Evolutionary conservation across 257 asterid genomes (phyloP).

Genomic region (Scutellaria minor): DNA sequence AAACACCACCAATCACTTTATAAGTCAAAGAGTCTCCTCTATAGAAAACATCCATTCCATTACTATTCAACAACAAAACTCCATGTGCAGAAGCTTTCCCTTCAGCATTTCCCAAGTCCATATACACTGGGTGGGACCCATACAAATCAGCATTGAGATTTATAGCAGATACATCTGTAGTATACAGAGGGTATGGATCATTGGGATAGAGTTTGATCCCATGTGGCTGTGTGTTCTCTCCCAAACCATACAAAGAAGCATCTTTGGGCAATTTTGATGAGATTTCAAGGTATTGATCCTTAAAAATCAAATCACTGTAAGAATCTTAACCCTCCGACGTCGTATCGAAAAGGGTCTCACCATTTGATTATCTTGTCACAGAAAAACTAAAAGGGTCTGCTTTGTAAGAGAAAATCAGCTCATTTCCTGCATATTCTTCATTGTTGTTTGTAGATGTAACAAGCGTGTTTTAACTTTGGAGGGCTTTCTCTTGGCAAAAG

Average conservation of each 20-base stretch:
- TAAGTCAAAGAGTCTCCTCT: slow-evolving; percentile 72
- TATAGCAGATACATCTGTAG: slow-evolving; percentile 72
- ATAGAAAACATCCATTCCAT: slow-evolving; percentile 87
- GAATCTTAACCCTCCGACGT: slow-evolving; percentile 56
- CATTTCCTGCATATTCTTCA: slow-evolving; percentile 48
- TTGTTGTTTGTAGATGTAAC: neutral
- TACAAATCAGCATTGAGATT: slow-evolving; percentile 73
- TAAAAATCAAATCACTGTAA: slow-evolving; percentile 57
- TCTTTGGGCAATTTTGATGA: slow-evolving; percentile 70
- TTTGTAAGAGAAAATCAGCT: slow-evolving; percentile 61
- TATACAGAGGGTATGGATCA: slow-evolving; percentile 71
- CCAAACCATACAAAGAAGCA: slow-evolving; percentile 78
- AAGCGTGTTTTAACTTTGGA: slow-evolving; percentile 46
- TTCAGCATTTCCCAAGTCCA: slow-evolving; percentile 69
- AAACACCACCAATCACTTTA: slow-evolving; percentile 84
- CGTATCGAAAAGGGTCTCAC: slow-evolving; percentile 69
- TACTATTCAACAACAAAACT: slow-evolving; percentile 75
- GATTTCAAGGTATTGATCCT: slow-evolving; percentile 82
- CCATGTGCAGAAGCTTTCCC: slow-evolving; percentile 68
- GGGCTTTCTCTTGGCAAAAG: slow-evolving; percentile 63
- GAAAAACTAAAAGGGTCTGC: slow-evolving; percentile 71
- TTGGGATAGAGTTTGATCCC: slow-evolving; percentile 71
- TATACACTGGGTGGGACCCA: slow-evolving; percentile 86
- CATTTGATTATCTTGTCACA: slow-evolving; percentile 66
- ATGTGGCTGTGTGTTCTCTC: slow-evolving; percentile 79